Base-by-base conservation (phyloP, 75 land plant species). In the Selaginella moellendorffii region DNA sequence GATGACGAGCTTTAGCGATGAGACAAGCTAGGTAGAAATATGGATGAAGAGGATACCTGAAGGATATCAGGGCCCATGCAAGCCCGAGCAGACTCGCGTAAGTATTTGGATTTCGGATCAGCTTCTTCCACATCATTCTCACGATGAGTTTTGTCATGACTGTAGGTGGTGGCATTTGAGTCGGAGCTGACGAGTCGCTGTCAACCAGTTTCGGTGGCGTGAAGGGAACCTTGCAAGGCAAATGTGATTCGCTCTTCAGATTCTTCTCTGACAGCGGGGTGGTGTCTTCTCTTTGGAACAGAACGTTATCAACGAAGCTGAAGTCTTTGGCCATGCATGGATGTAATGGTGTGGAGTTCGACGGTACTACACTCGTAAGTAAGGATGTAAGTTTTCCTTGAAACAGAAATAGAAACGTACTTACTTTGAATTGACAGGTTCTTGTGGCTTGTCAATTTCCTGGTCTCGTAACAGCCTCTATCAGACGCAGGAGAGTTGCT, bases 1-100 rank as follows among this genome's bases (percentile, higher is more conserved):
- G 18, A 46, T 10, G n/a, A n/a, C n/a, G n/a, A n/a, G n/a, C n/a
- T n/a, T n/a, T n/a, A n/a, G n/a, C n/a, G n/a, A n/a, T n/a, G n/a
- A n/a, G n/a, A n/a, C n/a, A 56, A 21, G 19, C 59, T 8, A 25
- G 5, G 24, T 56, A 56, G 5, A 56, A 46, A 9, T 56, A 21
- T 56, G 17, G n/a, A 19, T 25, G 24, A 8, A 56, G n/a, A 56
- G 17, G 25, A 21, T 56, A 56, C 76, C 66, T 73, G 46, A 58
- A 62, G 36, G 76, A 73, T 25, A 31, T 30, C 19, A 73, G 72
- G 53, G 76, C 76, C 76, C 76, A 73, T 21, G 9, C 24, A 14
- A 73, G 25, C 19, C 76, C 76, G 17, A 73, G n/a, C 10, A 73
- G 26, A 54, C 76, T 73, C 19, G 76, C 65, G 54, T 73, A 73